Percentiles rank a stretch among this genome's conserved stretches.
Evolutionary conservation across 352 stramenopile species (phyloP).

Genomic region (Globisporangium iwayamae): DNA sequence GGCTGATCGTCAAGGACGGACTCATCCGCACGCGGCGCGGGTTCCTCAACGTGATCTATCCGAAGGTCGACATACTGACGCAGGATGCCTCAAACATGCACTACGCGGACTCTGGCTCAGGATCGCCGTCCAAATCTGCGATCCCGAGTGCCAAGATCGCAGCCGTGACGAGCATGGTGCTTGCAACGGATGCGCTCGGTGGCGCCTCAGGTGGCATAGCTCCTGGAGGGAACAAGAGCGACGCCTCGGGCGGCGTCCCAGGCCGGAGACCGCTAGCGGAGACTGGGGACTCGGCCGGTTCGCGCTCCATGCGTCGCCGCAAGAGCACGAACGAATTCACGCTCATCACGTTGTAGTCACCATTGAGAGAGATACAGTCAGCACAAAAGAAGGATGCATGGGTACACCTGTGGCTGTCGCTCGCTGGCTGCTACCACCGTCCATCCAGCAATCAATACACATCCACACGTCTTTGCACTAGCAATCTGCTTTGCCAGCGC

Average conservation of each 20-base stretch:
- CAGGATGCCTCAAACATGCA: constrained; percentile 14
- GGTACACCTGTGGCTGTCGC: neutral
- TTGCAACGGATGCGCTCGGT: constrained; percentile 3
- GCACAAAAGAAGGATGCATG: too few species aligned
- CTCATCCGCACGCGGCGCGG: constrained; percentile 46
- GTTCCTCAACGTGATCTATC: constrained; percentile 51
- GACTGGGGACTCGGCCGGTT: constrained; percentile 11
- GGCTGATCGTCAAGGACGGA: constrained; percentile 37
- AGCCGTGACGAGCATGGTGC: constrained; percentile 6
- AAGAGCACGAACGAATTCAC: constrained; percentile 51
- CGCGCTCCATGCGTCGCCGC: constrained; percentile 47
- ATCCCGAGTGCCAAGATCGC: constrained; percentile 1
- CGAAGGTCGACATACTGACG: constrained; percentile 33
- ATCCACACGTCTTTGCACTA: too few species aligned
- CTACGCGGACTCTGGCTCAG: constrained; percentile 10
- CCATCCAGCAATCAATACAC: neutral
- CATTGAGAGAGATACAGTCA: neutral
- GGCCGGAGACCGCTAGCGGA: constrained; percentile 23
- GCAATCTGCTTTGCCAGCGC: too few species aligned
- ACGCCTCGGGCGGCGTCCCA: constrained; percentile 2
- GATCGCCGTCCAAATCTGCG: constrained; percentile 11
- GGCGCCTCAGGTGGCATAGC: neutral
- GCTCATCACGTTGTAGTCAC: constrained; percentile 1
- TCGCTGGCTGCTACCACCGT: neutral
- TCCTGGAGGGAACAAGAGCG: neutral